Percentiles rank a stretch among this genome's conserved stretches.
Evolutionary conservation across 2,329 filamentous ascomycete genomes (phyloP).

Genomic region (Cladosporium sp.): DNA sequence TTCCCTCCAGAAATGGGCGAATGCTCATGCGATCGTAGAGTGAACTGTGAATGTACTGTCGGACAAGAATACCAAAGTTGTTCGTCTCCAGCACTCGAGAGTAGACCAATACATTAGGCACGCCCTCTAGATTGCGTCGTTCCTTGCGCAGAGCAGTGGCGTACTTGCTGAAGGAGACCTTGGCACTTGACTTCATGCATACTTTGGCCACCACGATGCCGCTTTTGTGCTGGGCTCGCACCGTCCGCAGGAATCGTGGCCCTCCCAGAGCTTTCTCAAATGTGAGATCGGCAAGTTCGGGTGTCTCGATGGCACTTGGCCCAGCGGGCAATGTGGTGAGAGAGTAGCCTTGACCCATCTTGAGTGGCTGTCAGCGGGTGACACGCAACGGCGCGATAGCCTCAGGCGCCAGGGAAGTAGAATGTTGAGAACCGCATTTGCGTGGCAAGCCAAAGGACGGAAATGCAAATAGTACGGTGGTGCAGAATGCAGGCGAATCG

Average conservation of each 20-base stretch:
- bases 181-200: conserved; percentile 74
- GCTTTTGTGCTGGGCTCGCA: conserved; percentile 82
- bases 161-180: conserved; percentile 74
- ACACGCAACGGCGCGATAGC: not conserved
- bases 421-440: not conserved
- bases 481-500: too few species aligned
- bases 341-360: conserved; percentile 96
- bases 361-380: conserved; percentile 18
- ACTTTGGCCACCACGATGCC: conserved; percentile 92
- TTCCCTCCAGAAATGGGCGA: conserved; percentile 89
- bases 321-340: conserved; percentile 86
- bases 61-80: conserved; percentile 84
- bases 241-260: conserved; percentile 93
- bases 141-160: conserved; percentile 77
- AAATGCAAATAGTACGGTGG: too few species aligned
- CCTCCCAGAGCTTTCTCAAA: conserved; percentile 91
- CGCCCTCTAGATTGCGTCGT: conserved; percentile 67
- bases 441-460: not conserved
- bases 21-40: conserved; percentile 96
- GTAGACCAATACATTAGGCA: conserved; percentile 87
- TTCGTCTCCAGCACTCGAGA: conserved; percentile 87
- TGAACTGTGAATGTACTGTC: conserved; percentile 93
- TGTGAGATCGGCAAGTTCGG: conserved; percentile 80
- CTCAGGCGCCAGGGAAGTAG: conserved; percentile 1
- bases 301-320: conserved; percentile 86